phyloP scores from a whole-genome alignment of 805 yeast genomes.

The Saccharomyces paradoxus region DNA sequence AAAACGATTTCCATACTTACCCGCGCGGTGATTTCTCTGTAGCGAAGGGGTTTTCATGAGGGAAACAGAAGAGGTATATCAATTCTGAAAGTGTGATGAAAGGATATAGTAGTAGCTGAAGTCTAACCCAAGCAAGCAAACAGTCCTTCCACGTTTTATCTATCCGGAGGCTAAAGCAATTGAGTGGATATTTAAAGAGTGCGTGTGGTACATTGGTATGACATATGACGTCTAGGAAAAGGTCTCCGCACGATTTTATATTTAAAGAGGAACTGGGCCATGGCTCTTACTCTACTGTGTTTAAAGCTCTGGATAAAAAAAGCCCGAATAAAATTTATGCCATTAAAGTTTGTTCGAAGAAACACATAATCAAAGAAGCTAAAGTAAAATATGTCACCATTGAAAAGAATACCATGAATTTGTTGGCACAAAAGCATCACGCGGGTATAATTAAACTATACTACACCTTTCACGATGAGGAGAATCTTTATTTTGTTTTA shows the following conservation, averaged over 20 bases:
- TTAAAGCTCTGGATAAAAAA: constrained; percentile 73
- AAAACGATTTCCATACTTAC: neutral
- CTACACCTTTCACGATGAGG: constrained; percentile 91
- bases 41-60: neutral
- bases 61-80: neutral
- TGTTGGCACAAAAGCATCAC: constrained; percentile 66
- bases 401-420: constrained; percentile 81
- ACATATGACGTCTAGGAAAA: constrained; percentile 18
- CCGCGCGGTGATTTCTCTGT: neutral
- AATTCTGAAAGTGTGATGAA: neutral
- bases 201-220: constrained; percentile 6
- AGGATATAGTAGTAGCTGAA: neutral
- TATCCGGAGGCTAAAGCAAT: neutral
- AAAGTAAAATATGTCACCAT: constrained; percentile 94
- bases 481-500: constrained; percentile 79
- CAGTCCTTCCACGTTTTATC: neutral
- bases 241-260: constrained; percentile 30
- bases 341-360: constrained; percentile 81
- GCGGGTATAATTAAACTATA: constrained; percentile 90
- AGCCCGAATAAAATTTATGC: constrained; percentile 52
- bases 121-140: neutral
- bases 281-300: constrained; percentile 93
- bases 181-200: neutral
- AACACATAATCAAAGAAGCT: constrained; percentile 88
- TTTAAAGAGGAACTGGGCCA: constrained; percentile 55